Evolutionary conservation across 2,329 filamentous ascomycete genomes (phyloP), one percentile per base, ranked within the genome.

Genomic region (Xylariales sp.): DNA sequence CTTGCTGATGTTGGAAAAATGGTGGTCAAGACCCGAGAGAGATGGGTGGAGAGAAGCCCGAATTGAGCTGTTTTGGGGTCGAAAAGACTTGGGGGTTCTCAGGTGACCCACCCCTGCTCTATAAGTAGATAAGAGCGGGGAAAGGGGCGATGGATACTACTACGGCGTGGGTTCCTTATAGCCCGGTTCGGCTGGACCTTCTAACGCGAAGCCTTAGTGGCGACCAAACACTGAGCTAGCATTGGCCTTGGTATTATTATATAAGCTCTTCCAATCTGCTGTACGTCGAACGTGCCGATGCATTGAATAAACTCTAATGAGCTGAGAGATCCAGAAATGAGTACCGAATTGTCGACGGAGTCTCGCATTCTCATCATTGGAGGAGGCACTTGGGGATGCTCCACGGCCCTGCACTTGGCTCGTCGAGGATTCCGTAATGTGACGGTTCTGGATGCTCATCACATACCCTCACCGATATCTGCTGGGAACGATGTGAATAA

Each of bases 401-500:
- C 47, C n/a, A 56, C 51, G 3, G 51, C 51, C 10, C 44, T 54
- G n/a, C 50, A 56, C 21, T 34, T 56, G 10, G 49, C 43, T 4
- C 48, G 50, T 12, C 45, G 51, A 38, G 51, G 48, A 18, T 53
- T 54, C 33, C 44, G 19, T 21, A 48, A 50, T 10, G 46, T 56
- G 16, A 55, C 49, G n/a, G 51, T 54, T 12, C 43, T 55, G 12
- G 53, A 57, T 24, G 45, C 44, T 12, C 42, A 50, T 39, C 39
- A 44, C 3, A 35, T 51, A n/a, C 51, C 51, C 22, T 53, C 48
- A 16, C 51, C 44, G 32, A 51, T 53, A n/a, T 45, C 53, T n/a
- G 48, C 49, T 3, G 50, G 51, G 7, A 51, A 53, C 27, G 53
- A 54, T 31, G 29, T 52, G 14, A 51, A 52, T 11, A 53, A 52